Evolutionary conservation across 2,329 filamentous ascomycete genomes (phyloP), one percentile per base, ranked within the genome.

Genomic region (Xylariaceae sp.): DNA sequence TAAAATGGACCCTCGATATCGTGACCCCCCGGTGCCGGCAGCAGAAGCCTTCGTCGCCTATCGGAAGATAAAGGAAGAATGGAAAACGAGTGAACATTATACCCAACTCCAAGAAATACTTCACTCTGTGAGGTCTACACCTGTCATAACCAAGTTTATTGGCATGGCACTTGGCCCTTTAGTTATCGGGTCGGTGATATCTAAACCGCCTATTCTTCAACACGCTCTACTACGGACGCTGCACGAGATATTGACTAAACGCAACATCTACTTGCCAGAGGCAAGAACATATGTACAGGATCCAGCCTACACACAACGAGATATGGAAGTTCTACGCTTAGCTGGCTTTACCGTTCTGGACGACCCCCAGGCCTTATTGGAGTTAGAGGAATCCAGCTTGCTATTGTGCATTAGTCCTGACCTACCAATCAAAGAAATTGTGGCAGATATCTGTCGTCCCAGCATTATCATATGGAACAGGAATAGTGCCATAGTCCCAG

Each of bases 371-470:
- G 60, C 22, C 33, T 62, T 60, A 34, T 47, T 60, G 42, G 42
- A 48, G 44, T 43, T 59, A 46, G 60, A 60, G 42, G 54, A 59
- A 16, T 58, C 42, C 39, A 60, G 54, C 54, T 48, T 61, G 34
- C 59, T 61, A 47, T 38, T 62, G n/a, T 49, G 51, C 36, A 60
- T 61, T 45, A 46, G 34, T n/a, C 43, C 56, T 40, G 17, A 47
- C n/a, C 12, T 57, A 45, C 60, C 58, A 31, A 31, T 61, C 10
- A 50, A 54, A 38, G 50, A 60, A 38, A 62, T 60, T 43, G 58
- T 60, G 45, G 53, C 45, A 55, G 60, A 60, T 50, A 57, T 48
- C 33, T 62, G 60, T 46, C 57, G 55, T 42, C 60, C 55, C 34
- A 52, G 54, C 45, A 56, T 62, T 36, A 61, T 60, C 40, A 55